phyloP scores from a whole-genome alignment of 805 yeast species.

The Saturnispora halmiae region DNA sequence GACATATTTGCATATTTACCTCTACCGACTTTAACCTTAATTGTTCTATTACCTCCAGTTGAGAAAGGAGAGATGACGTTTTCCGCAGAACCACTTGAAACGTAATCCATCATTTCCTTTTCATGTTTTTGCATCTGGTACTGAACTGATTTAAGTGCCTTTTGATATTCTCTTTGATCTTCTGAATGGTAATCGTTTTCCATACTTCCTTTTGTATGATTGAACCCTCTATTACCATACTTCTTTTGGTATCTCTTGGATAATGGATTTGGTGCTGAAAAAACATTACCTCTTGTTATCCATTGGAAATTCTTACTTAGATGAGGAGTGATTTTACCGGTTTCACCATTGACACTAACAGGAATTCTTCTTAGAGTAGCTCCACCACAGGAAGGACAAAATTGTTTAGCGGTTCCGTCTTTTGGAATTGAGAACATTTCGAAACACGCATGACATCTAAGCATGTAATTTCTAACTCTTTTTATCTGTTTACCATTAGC shows the following conservation, averaged over 20 bases:
- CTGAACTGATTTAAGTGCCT: constrained; percentile 77
- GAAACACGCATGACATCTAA: constrained; percentile 97
- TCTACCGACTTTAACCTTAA: constrained; percentile 73
- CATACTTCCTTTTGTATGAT: constrained; percentile 50
- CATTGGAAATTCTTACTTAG: constrained; percentile 88
- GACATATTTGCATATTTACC: constrained; percentile 64
- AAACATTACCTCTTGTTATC: constrained; percentile 81
- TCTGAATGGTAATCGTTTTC: constrained; percentile 63
- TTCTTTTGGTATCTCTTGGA: constrained; percentile 64
- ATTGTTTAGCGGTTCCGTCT: constrained; percentile 68
- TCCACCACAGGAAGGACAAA: constrained; percentile 95
- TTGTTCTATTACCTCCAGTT: constrained; percentile 47
- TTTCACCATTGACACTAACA: constrained; percentile 66
- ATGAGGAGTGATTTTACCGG: constrained; percentile 83
- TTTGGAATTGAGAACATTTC: constrained; percentile 68
- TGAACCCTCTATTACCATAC: constrained; percentile 72
- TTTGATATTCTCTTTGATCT: constrained; percentile 89
- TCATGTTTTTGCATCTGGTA: constrained; percentile 85
- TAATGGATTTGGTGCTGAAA: constrained; percentile 78
- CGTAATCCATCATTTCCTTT: constrained; percentile 76
- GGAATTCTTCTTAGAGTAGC: constrained; percentile 84
- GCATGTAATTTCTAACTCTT: constrained; percentile 83
- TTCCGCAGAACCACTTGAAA: constrained; percentile 91
- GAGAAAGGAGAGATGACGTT: constrained; percentile 83
- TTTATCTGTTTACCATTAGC: constrained; percentile 78